Conservation (phyloP, 345 rosid species). For the Syzygium jambos region DNA sequence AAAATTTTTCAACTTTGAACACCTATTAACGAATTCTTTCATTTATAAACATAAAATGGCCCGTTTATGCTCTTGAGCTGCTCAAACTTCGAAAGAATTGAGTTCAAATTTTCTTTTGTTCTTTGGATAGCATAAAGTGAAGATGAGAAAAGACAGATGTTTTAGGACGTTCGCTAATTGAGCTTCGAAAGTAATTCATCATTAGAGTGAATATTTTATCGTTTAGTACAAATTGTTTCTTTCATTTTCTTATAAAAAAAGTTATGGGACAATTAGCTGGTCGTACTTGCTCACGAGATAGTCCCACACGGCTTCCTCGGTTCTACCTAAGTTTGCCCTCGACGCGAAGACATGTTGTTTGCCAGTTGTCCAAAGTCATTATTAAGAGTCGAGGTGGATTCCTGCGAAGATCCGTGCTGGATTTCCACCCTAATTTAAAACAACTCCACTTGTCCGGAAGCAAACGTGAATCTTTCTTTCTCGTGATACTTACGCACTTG, state of each 20-base stretch:
- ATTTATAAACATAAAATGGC: background rate
- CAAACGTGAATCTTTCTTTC: background rate
- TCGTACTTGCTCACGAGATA: background rate
- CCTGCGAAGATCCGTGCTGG: background rate
- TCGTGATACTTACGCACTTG: background rate
- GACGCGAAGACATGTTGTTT: background rate
- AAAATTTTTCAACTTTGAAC: background rate
- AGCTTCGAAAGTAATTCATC: no score
- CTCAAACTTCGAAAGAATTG: background rate
- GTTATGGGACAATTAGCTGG: background rate
- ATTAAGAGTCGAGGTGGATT: background rate
- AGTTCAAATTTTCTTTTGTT: background rate
- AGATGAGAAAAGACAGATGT: background rate
- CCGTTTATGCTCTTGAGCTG: background rate
- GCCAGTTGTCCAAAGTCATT: background rate
- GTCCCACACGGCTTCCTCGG: background rate
- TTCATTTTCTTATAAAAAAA: background rate
- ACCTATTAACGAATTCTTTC: background rate
- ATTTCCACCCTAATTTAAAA: background rate
- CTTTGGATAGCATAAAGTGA: background rate
- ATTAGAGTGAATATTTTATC: background rate
- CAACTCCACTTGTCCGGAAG: background rate
- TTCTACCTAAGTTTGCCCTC: background rate
- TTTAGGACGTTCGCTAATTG: no score
- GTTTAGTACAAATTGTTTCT: background rate